Base-by-base conservation (phyloP, 495 filamentous ascomycete species). In the Gamarada debralockiae region DNA sequence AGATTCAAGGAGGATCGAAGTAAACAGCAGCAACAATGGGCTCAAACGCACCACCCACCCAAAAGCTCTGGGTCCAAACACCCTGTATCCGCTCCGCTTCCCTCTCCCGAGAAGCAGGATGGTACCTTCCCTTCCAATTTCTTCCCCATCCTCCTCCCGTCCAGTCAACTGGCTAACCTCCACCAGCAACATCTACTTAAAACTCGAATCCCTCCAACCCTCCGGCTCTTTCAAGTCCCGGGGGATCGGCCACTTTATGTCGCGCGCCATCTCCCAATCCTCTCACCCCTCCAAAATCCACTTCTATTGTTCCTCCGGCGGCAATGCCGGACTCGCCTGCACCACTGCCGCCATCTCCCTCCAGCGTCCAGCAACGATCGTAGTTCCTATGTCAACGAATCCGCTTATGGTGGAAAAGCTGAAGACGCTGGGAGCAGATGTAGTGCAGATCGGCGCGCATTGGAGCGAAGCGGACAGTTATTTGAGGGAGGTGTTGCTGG, bases 171-270 rank as follows among this genome's bases (percentile, higher is more conserved):
- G 13, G 13, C 20, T 39, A 13, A 25, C 20, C n/a, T 39, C 21
- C 29, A 14, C 37, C 27, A 64, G 61, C 38, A 64, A 64, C 54
- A 81, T 97, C 70, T 92, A 86, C 69, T 84, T 98, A 60, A 98
- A 98, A 66, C 83, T 97, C 50, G 92, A 98, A 54, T 89, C 89
- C 68, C 81, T 92, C 61, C 92, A 98, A 61, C 92, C 93, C 3
- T 86, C 87, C 3, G 91, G 90, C 40, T 95, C 90, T 9, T 98
- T 97, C 83, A 98, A 97, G 69, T 95, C 91, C 25, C 84, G 90
- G 63, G 92, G 88, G 15, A 82, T 97, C 56, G 92, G 91, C 56
- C 81, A 88, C 67, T 79, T 91, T 63, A 83, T 92, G 70, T 79
- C 84, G 39, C 74, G 70, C 13, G 69, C 79, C 53, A 73, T 84